phyloP scores from a whole-genome alignment of 2,329 filamentous ascomycete species.

The Talaromyces atroroseus region DNA sequence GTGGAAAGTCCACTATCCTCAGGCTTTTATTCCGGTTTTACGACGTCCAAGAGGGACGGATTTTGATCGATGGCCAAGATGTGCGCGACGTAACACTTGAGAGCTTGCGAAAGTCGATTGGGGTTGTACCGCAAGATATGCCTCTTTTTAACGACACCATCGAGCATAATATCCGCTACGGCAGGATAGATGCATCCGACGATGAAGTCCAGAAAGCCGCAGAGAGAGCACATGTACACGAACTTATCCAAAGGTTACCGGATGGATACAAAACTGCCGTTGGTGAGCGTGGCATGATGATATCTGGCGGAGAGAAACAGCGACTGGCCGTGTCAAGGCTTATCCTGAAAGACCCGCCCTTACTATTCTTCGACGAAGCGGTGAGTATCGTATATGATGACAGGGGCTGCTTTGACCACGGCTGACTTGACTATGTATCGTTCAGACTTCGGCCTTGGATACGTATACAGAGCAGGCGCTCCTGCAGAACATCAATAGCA shows the following conservation, averaged over 20 bases:
- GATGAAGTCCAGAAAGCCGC: conserved; percentile 74
- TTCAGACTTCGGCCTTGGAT: conserved; percentile 73
- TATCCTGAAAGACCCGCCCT: conserved; percentile 79
- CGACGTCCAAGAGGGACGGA: conserved; percentile 77
- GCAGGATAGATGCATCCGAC: conserved; percentile 67
- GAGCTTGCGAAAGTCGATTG: conserved; percentile 77
- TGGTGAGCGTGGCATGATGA: conserved; percentile 93
- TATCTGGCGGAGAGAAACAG: conserved; percentile 91
- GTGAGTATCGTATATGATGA: conserved; percentile 35
- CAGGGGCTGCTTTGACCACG: neutral
- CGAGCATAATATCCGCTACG: conserved; percentile 92
- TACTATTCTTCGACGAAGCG: conserved; percentile 93
- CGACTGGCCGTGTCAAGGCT: conserved; percentile 76
- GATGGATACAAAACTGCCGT: conserved; percentile 90
- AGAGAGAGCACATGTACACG: conserved; percentile 75
- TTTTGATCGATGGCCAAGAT: conserved; percentile 90
- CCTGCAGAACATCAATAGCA: conserved; percentile 86
- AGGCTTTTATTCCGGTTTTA: conserved; percentile 91
- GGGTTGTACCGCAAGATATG: conserved; percentile 94
- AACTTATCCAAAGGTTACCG: conserved; percentile 71
- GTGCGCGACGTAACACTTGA: conserved; percentile 76
- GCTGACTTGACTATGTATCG: conserved; percentile 4
- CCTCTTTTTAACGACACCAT: conserved; percentile 96
- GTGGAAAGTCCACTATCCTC: conserved; percentile 91
- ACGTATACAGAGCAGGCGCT: conserved; percentile 90